Conservation (phyloP, 2,329 filamentous ascomycete species). For the Ophiocordyceps sinensis region DNA sequence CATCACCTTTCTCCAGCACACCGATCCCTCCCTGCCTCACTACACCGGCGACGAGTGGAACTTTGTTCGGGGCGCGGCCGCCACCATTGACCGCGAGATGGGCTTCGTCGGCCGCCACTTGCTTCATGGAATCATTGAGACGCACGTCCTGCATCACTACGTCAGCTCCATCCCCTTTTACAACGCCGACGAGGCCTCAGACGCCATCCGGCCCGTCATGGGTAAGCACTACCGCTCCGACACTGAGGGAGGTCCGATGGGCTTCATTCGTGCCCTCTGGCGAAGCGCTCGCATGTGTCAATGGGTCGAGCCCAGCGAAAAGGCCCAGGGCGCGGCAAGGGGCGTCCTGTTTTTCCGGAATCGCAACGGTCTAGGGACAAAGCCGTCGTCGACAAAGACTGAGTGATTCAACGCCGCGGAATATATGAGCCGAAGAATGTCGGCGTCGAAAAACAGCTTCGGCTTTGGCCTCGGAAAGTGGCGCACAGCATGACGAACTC, state of each 20-base stretch:
- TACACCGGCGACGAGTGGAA: constrained; percentile 81
- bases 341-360: constrained; percentile 92
- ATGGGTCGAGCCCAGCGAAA: constrained; percentile 89
- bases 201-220: constrained; percentile 92
- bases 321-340: constrained; percentile 65
- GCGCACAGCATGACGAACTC: too few relatives aligned
- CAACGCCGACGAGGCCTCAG: constrained; percentile 83
- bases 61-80: constrained; percentile 83
- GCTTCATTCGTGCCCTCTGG: constrained; percentile 78
- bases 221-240: constrained; percentile 87
- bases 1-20: constrained; percentile 96
- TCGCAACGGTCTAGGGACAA: constrained; percentile 67
- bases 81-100: constrained; percentile 94
- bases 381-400: constrained; percentile 9
- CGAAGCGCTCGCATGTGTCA: constrained; percentile 76
- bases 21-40: constrained; percentile 85
- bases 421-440: not conserved
- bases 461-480: too few relatives aligned
- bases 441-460: not conserved
- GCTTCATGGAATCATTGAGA: constrained; percentile 93
- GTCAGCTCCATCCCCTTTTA: constrained; percentile 94
- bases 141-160: constrained; percentile 96
- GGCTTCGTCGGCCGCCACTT: constrained; percentile 86
- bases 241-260: constrained; percentile 57
- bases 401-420: not conserved